Evolutionary conservation across 257 asterid species (phyloP), one percentile per base, ranked within the genome.

Genomic region (Nyctanthes arbortristis): DNA sequence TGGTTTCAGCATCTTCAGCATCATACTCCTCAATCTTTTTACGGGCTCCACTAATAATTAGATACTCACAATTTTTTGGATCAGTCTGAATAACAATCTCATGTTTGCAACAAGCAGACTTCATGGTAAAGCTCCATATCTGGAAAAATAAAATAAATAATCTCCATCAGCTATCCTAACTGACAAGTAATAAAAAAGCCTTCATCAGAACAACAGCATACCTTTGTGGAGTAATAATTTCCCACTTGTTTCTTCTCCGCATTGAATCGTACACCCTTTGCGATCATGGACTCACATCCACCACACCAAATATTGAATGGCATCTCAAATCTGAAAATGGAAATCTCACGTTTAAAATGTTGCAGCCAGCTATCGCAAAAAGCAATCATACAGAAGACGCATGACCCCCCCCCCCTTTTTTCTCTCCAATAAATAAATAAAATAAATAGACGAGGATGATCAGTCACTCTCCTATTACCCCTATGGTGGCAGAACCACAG

Each of bases 231-330:
- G 82, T 91, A 91, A 79, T 93, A 93, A 73, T 89, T 93, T 35
- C 97, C 99, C 66, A 89, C 97, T 94, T 94, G 97, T 84, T 91
- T 94, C 69, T 94, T 91, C 83, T 94, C 97, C 16, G 99, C 99
- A 73, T 94, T 94, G 83, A 94, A 91, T 78, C 99, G 80, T 61
- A 93, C 99, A 84, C 97, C 99, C 80, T 93, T 93, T 14, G 96
- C 99, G 73, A 93, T 93, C 97, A 94, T 91, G 72, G 99, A 91
- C 82, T 91, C 95, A 43, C 98, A 93, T 63, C 97, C 99, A 71
- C 97, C 99, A 82, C 97, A 93, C 96, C 99, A 93, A 55, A 93
- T 78, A 77, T 93, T 83, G 75, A 34, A 93, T 39, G 99, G 97
- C 99, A 91, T 93, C 91, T 93, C 96, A 30, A 93, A 93, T 87